Percentiles rank a stretch among this genome's conserved stretches.
Conservation (phyloP, 345 rosid genomes). For the Melaleuca alternifolia region DNA sequence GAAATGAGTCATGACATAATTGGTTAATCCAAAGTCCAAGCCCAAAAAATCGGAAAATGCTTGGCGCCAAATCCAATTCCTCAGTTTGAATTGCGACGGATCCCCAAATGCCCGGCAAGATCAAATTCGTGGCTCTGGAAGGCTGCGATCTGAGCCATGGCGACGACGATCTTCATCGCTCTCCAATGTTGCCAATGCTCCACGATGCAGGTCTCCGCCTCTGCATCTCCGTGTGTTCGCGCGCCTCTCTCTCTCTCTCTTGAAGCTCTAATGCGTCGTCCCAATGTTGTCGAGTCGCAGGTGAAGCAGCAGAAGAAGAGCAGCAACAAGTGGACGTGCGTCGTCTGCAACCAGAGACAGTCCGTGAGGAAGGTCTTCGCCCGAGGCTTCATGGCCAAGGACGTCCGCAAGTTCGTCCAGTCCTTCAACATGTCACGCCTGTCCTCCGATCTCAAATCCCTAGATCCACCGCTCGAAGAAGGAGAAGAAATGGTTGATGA, state of each 20-base stretch:
- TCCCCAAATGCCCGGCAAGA: neutral
- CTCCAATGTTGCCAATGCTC: slow-evolving; percentile 78
- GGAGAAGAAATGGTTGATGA: neutral
- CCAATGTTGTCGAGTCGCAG: slow-evolving; percentile 14
- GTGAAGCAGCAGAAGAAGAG: slow-evolving; percentile 84
- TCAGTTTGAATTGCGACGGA: neutral
- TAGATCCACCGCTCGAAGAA: neutral
- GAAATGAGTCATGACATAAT: neutral
- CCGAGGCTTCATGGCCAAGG: slow-evolving; percentile 54
- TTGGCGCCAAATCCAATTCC: neutral
- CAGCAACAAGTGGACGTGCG: slow-evolving; percentile 77
- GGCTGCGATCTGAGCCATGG: neutral
- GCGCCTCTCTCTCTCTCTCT: neutral
- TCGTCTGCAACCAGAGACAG: slow-evolving; percentile 75
- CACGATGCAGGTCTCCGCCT: slow-evolving; percentile 60
- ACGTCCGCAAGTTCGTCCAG: slow-evolving; percentile 67
- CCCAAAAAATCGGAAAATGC: neutral
- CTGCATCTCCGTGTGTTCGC: neutral
- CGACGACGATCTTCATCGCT: slow-evolving; percentile 40
- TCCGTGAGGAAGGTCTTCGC: slow-evolving; percentile 60
- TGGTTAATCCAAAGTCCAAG: neutral
- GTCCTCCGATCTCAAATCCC: slow-evolving; percentile 3
- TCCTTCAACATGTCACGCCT: slow-evolving; percentile 71
- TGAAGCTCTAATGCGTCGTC: neutral
- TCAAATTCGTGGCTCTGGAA: neutral